Conservation (phyloP, 179 eudicot genomes). For the Pouteria campechiana region DNA sequence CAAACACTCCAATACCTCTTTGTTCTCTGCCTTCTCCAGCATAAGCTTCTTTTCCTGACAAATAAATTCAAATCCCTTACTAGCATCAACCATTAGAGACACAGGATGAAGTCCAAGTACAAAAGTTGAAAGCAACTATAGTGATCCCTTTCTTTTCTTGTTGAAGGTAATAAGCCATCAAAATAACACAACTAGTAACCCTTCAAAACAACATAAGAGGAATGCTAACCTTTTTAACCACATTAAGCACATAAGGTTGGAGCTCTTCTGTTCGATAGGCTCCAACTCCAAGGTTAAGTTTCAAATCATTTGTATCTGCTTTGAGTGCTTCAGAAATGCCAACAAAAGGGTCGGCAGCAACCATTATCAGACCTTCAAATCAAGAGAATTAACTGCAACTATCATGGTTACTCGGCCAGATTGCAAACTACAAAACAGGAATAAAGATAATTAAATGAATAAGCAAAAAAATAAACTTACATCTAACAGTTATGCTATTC, state of each 20-base stretch:
- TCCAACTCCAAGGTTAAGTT: conserved; percentile 97
- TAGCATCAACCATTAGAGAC: too few species aligned
- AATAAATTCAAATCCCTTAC: too few species aligned
- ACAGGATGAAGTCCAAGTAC: too few species aligned
- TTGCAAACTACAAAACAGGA: too few species aligned
- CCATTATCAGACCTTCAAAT: conserved; percentile 82
- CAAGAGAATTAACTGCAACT: conserved; percentile 55
- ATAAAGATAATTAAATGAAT: too few species aligned
- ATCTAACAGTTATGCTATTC: too few species aligned
- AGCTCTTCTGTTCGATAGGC: conserved; percentile 99
- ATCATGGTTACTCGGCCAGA: conserved; percentile 64
- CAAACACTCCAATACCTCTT: conserved; percentile 50
- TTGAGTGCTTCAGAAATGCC: conserved; percentile 96
- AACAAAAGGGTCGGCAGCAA: conserved; percentile 97
- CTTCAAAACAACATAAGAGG: conserved; percentile 4
- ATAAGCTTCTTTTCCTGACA: conserved; percentile 80
- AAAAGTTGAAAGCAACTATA: too few species aligned
- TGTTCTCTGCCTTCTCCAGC: conserved; percentile 89
- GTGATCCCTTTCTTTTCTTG: too few species aligned
- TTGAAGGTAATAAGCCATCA: too few species aligned
- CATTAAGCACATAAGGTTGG: conserved; percentile 86
- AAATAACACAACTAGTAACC: too few species aligned
- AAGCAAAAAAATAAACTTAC: too few species aligned
- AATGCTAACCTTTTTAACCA: conserved; percentile 73
- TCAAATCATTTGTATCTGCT: conserved; percentile 75